Percentiles rank a stretch among this genome's conserved stretches.
Evolutionary conservation across 2,329 filamentous ascomycete genomes (phyloP).

Genomic region (Xylaria sp.): DNA sequence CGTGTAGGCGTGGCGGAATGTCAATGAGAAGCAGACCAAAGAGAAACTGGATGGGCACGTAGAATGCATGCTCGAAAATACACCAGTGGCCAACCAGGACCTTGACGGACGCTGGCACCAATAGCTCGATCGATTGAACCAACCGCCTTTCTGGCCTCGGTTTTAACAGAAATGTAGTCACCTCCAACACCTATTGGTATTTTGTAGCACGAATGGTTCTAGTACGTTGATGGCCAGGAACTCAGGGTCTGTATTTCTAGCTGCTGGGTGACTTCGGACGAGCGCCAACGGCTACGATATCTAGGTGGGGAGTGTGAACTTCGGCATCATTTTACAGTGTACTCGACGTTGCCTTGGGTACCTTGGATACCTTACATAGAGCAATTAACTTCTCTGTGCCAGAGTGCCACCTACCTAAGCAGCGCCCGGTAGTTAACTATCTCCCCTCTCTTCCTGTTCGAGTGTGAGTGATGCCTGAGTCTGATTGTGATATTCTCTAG

Average conservation of each 20-base stretch:
- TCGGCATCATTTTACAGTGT: background rate
- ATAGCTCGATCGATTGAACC: constrained; percentile 1
- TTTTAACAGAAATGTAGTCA: background rate
- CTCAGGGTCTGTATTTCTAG: background rate
- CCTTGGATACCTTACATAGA: background rate
- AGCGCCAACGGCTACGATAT: background rate
- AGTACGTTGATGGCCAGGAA: background rate
- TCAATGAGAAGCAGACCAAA: background rate
- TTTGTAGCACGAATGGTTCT: background rate
- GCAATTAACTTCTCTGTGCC: background rate
- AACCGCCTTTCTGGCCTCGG: constrained; percentile 1
- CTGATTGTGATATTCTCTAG: background rate
- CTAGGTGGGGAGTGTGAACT: background rate
- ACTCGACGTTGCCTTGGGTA: background rate
- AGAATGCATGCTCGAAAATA: background rate
- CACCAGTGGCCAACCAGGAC: background rate
- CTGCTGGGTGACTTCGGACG: background rate
- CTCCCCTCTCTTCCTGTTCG: background rate
- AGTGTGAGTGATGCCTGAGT: background rate
- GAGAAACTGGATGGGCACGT: background rate
- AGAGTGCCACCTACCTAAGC: background rate
- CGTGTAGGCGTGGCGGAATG: background rate
- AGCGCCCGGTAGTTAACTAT: background rate
- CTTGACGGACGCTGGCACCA: background rate
- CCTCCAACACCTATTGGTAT: background rate